Percentiles rank a stretch among this genome's conserved stretches.
Conservation (phyloP, 2,329 filamentous ascomycete genomes). For the Fusarium phyllophilum region DNA sequence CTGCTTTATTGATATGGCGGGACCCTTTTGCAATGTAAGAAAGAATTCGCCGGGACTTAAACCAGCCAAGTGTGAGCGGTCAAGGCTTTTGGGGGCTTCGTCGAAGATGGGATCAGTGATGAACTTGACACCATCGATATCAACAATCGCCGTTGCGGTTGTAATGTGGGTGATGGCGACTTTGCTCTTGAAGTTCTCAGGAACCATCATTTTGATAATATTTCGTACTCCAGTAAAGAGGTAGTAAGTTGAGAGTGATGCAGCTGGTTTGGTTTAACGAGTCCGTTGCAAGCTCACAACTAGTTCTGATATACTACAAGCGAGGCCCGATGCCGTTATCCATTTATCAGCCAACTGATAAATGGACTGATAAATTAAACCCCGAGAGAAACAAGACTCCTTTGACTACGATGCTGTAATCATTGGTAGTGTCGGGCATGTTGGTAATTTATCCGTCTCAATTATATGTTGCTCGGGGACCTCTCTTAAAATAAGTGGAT, state of each 20-base stretch:
- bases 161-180: neutral
- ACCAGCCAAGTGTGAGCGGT: neutral
- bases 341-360: neutral
- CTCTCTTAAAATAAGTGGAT: neutral
- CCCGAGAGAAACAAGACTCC: rapidly evolving
- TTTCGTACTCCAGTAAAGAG: too few species aligned
- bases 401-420: neutral
- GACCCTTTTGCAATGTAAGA: neutral
- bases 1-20: neutral
- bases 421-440: neutral
- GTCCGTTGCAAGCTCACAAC: neutral
- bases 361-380: neutral
- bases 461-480: rapidly evolving
- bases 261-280: rapidly evolving
- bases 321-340: neutral
- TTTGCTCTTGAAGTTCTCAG: neutral
- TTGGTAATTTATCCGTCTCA: neutral
- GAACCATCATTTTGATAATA: neutral
- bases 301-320: neutral
- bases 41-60: neutral
- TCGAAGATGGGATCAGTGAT: slow-evolving; percentile 2
- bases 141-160: neutral
- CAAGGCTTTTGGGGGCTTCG: neutral
- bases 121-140: neutral
- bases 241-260: neutral